Conservation (phyloP, 2,329 filamentous ascomycete species). For the Pseudopyricularia cyperi region DNA sequence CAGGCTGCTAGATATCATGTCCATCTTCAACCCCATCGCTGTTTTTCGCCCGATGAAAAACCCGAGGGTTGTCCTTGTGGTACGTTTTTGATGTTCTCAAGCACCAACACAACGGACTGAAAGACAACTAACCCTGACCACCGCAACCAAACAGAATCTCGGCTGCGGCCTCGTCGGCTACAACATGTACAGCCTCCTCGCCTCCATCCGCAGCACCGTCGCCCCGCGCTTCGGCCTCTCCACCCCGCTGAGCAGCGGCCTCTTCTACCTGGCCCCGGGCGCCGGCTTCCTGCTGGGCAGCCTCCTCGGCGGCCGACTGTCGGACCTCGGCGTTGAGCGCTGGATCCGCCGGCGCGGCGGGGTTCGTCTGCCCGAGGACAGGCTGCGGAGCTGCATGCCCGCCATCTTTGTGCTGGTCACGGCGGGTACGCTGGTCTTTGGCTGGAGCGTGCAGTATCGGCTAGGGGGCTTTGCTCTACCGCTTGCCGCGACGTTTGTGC, state of each 20-base stretch:
- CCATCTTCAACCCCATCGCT: constrained; percentile 2
- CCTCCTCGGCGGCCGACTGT: constrained; percentile 59
- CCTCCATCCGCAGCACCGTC: constrained; percentile 58
- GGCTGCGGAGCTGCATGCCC: constrained; percentile 44
- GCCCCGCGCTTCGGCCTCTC: constrained; percentile 61
- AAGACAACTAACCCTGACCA: neutral
- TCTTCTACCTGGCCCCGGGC: constrained; percentile 66
- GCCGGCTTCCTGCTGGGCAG: constrained; percentile 57
- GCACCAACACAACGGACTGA: too few species aligned
- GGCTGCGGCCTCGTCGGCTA: constrained; percentile 47
- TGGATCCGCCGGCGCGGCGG: constrained; percentile 48
- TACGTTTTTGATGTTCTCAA: neutral
- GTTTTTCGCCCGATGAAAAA: constrained; percentile 4
- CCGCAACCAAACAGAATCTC: constrained; percentile 5
- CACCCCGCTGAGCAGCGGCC: constrained; percentile 50
- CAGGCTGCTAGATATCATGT: neutral
- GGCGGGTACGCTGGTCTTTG: constrained; percentile 50
- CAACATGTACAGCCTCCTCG: constrained; percentile 52
- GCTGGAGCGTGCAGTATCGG: constrained; percentile 34
- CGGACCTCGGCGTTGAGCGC: constrained; percentile 51
- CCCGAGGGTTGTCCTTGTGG: neutral
- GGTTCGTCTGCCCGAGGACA: constrained; percentile 52
- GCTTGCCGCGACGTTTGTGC: constrained; percentile 60
- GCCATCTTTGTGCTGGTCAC: constrained; percentile 47
- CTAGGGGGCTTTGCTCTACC: constrained; percentile 45